phyloP scores from a whole-genome alignment of 208 protist species.

The Acanthamoeba royreba region DNA sequence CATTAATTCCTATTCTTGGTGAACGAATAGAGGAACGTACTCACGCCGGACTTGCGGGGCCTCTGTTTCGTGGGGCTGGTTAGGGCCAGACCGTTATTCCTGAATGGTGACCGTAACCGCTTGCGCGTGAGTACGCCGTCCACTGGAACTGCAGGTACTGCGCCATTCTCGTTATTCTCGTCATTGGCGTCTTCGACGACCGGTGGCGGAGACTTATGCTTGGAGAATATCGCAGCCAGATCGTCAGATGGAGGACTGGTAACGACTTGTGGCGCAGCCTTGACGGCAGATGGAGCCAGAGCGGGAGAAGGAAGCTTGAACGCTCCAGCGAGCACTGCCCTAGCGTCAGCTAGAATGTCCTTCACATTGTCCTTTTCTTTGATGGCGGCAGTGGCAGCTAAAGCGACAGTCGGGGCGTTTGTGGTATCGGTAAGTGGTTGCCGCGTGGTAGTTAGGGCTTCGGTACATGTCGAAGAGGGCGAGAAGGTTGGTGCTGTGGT shows the following conservation, averaged over 20 bases:
- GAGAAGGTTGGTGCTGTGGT: neutral
- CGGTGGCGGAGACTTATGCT: neutral
- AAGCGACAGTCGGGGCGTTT: neutral
- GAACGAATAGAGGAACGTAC: neutral
- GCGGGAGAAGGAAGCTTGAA: neutral
- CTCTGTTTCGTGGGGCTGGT: neutral
- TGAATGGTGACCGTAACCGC: neutral
- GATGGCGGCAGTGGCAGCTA: neutral
- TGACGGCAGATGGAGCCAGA: neutral
- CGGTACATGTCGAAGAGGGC: neutral
- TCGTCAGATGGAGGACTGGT: neutral
- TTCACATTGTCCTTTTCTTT: slow-evolving; percentile 2
- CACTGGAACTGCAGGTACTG: neutral
- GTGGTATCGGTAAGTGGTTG: neutral
- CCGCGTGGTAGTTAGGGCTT: neutral
- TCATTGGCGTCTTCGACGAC: neutral
- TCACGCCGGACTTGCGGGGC: neutral
- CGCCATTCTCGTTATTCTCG: neutral
- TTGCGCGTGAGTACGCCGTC: neutral
- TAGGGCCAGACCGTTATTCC: neutral
- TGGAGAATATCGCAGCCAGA: neutral
- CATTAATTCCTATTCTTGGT: neutral
- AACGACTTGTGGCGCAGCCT: neutral
- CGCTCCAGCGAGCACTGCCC: neutral
- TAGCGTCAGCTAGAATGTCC: neutral